Evolutionary conservation across 1,284 basidiomycete genomes (phyloP), one percentile per base, ranked within the genome.

Genomic region (Pholiota adiposa): DNA sequence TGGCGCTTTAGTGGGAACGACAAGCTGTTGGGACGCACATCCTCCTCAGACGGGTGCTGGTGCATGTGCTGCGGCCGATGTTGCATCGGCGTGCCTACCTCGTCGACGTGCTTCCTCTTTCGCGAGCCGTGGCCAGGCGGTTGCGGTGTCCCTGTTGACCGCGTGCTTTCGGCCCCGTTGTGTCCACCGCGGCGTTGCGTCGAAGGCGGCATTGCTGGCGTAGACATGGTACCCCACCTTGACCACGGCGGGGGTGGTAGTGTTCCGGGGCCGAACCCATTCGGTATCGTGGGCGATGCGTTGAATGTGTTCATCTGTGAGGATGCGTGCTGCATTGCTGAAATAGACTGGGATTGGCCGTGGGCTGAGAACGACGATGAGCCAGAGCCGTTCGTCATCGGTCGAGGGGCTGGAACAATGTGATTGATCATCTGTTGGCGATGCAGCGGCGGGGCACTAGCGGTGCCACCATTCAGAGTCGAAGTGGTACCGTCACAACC

Each of bases 161-260:
- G 55, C 21, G 67, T 58, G 9, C 63, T 43, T 21, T 69, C 62
- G 36, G 66, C 60, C 31, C 66, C 63, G 21, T 53, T 53, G n/a
- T 52, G 38, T 16, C 56, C 59, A 11, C 57, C 54, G 41, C 77
- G 73, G 31, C 75, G 71, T 56, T 77, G 73, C 1, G 77, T 77
- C 7, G 78, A 74, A 16, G 78, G 77, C 19, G 79, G 79, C 63
- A 72, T 73, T 6, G 76, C 68, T 18, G 78, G 79, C 1, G 79
- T 79, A 4, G 78, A 69, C 58, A 79, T 73, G 14, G 73, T 75
- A 60, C 79, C 79, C 83, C 87, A 83, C 54, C 81, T 75, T 16
- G 86, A 86, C 89, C 88, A 90, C 1, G 88, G 87, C n/a, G 88
- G 86, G 0, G 86, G 85, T 0, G 88, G 70, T 18, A 73, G 70